phyloP scores from a whole-genome alignment of 306 rosid species.

The Albizia julibrissin region DNA sequence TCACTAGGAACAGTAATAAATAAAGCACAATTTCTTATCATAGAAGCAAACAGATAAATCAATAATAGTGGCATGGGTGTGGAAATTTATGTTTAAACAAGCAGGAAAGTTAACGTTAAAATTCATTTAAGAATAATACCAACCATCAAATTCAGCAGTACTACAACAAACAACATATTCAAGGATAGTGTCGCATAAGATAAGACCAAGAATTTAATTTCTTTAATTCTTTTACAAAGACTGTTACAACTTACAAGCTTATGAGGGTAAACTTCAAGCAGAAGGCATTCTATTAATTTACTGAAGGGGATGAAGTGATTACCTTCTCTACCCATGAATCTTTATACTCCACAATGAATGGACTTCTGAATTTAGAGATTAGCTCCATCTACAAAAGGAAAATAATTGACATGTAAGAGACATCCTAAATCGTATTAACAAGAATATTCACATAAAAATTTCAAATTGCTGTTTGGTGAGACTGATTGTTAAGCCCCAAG shows the following conservation, averaged over 20 bases:
- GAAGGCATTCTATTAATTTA: conserved; percentile 22
- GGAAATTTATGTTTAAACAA: background rate
- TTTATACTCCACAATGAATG: conserved; percentile 97
- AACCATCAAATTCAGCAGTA: background rate
- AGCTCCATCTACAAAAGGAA: conserved; percentile 84
- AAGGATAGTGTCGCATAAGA: background rate
- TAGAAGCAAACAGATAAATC: background rate
- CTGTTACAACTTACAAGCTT: conserved; percentile 1
- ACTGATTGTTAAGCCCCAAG: conserved; percentile 16
- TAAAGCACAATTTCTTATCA: background rate
- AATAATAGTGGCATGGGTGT: background rate
- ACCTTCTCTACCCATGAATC: conserved; percentile 99
- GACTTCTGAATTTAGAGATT: conserved; percentile 80
- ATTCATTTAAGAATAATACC: conserved; percentile 10
- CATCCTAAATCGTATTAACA: conserved; percentile 6
- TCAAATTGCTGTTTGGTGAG: conserved; percentile 12
- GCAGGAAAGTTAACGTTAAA: background rate
- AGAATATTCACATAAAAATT: conserved; percentile 21
- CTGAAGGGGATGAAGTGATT: conserved; percentile 24
- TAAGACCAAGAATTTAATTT: conserved; percentile 23
- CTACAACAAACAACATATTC: background rate
- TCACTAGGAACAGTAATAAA: conserved; percentile 13
- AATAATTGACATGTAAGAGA: background rate
- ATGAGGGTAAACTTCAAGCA: conserved; percentile 11
- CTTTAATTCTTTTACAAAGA: conserved; percentile 4